A percentile compares a stretch with the other conserved stretches of the same genome.
Conservation (phyloP, 2,329 filamentous ascomycete species). For the Daldinia sp. region DNA sequence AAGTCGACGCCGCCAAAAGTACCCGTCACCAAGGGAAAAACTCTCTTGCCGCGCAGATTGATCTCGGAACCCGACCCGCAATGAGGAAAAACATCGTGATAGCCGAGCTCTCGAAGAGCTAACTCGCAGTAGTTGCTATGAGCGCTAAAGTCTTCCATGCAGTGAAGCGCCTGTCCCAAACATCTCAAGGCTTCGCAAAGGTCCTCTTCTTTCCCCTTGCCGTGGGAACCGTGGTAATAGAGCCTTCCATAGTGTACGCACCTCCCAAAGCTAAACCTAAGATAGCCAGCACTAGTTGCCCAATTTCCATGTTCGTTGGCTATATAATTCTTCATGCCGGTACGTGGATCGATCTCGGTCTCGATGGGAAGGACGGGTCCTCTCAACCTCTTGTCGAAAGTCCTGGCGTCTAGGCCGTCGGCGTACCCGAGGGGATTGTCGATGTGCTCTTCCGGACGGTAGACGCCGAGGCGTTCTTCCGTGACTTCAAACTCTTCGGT, state of each 20-base stretch:
- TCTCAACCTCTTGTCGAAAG: conserved; percentile 82
- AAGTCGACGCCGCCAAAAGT: conserved; percentile 86
- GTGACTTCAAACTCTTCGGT: conserved; percentile 87
- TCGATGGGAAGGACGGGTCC: conserved; percentile 77
- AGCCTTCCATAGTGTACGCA: conserved; percentile 80
- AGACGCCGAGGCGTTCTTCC: conserved; percentile 79
- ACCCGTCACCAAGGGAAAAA: conserved; percentile 78
- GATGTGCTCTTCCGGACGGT: conserved; percentile 78
- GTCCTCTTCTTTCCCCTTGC: conserved; percentile 75
- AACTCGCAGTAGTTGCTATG: conserved; percentile 88
- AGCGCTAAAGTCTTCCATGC: conserved; percentile 80
- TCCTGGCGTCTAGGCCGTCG: conserved; percentile 84
- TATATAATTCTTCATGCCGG: conserved; percentile 99
- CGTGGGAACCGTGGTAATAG: conserved; percentile 71
- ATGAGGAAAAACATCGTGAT: conserved; percentile 75
- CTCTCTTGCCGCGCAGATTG: conserved; percentile 68
- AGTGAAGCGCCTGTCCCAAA: conserved; percentile 78
- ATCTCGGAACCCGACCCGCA: conserved; percentile 74
- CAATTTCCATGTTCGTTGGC: conserved; percentile 87
- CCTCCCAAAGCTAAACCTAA: conserved; percentile 77
- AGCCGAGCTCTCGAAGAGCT: conserved; percentile 75
- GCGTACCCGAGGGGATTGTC: conserved; percentile 87
- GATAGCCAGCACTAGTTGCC: conserved; percentile 88
- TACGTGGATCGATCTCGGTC: conserved; percentile 75
- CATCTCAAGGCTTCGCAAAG: conserved; percentile 82